Evolutionary conservation across 2,329 filamentous ascomycete genomes (phyloP).

Genomic region (Hirsutella thompsonii): DNA sequence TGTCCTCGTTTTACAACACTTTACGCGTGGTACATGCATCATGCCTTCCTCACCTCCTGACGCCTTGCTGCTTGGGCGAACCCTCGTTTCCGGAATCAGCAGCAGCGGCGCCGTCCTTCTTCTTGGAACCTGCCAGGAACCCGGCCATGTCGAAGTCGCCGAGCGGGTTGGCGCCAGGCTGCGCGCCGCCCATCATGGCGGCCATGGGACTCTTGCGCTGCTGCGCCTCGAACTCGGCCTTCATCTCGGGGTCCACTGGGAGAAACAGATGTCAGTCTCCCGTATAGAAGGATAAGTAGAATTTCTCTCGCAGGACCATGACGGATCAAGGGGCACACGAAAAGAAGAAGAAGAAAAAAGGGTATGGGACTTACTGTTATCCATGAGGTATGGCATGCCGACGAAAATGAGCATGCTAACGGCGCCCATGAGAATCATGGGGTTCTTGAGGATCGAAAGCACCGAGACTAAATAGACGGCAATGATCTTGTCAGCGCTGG

Average conservation of each 20-base stretch:
- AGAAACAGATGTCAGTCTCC: neutral
- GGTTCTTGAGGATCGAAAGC: conserved; percentile 77
- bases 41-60: conserved; percentile 20
- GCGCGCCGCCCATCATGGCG: conserved; percentile 31
- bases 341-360: neutral
- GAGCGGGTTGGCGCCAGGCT: conserved; percentile 27
- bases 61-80: conserved; percentile 26
- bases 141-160: conserved; percentile 49
- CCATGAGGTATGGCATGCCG: conserved; percentile 88
- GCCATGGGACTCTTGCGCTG: conserved; percentile 59
- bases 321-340: no score
- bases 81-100: conserved; percentile 10
- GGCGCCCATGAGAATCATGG: conserved; percentile 89
- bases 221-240: conserved; percentile 82
- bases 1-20: no score
- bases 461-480: conserved; percentile 73
- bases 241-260: conserved; percentile 91
- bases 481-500: no score
- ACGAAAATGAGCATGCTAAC: conserved; percentile 74
- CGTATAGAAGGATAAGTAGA: no score
- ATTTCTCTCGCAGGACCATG: no score
- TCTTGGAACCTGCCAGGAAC: conserved; percentile 45
- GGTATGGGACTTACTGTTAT: conserved; percentile 67
- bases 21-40: no score
- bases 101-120: conserved; percentile 21